Conservation (phyloP, 140 eudicot species). For the Anethum foeniculum region DNA sequence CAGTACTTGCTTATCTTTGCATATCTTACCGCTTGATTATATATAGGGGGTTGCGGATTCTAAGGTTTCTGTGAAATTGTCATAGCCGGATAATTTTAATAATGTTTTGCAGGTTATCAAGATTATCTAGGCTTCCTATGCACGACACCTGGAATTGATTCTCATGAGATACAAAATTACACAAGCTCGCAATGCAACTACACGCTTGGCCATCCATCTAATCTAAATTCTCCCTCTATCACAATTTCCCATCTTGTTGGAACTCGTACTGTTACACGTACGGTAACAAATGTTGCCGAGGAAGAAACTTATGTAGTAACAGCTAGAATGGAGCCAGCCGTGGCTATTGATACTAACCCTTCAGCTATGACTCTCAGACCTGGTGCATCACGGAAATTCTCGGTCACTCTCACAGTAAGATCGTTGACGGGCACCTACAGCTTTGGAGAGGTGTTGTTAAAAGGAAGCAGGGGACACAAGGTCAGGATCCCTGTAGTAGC, state of each 20-base stretch:
- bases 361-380: conserved; percentile 75
- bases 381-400: conserved; percentile 58
- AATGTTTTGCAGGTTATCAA: conserved; percentile 47
- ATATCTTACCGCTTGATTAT: neutral
- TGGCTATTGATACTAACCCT: conserved; percentile 84
- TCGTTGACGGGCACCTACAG: conserved; percentile 60
- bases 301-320: conserved; percentile 74
- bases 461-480: conserved; percentile 91
- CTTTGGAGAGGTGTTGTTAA: conserved; percentile 82
- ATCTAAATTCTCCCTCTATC: conserved; percentile 81
- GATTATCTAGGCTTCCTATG: conserved; percentile 93
- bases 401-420: conserved; percentile 69
- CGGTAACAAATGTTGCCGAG: conserved; percentile 73
- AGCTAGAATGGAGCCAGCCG: conserved; percentile 84
- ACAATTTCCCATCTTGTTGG: conserved; percentile 85
- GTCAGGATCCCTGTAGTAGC: conserved; percentile 91
- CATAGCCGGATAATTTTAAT: neutral
- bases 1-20: conserved; percentile 5
- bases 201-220: conserved; percentile 84
- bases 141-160: conserved; percentile 75
- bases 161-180: conserved; percentile 63
- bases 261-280: conserved; percentile 71
- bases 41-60: neutral
- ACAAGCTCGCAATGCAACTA: conserved; percentile 73
- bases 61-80: neutral